Evolutionary conservation across 345 rosid species (phyloP), one percentile per base, ranked within the genome.

Genomic region (Gossypium rotundifolium): DNA sequence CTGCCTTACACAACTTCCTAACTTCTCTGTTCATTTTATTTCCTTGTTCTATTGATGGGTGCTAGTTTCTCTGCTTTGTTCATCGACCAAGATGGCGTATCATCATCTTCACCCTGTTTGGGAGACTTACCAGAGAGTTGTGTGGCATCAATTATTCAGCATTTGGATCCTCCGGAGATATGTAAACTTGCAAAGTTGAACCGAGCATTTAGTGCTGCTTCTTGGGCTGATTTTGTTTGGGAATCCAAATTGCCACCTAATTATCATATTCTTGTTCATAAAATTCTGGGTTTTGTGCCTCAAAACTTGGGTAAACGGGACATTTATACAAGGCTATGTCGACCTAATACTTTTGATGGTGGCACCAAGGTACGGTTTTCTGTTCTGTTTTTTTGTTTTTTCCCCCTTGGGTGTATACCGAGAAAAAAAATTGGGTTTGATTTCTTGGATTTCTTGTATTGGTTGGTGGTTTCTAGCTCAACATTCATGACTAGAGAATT

Each of bases 171-270:
- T 0, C 85, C 84, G 6, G 96, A 95, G 85, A 91, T 93, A 67
- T 90, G 94, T 65, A 87, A 85, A 79, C 78, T 93, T 76, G 90
- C 93, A 1, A 84, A 67, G 71, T 83, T 95, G 13, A 93, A 90
- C 79, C 83, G 86, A 23, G 93, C 98, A 45, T 95, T 90, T 78
- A 91, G 88, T 59, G 88, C 91, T 6, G 99, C 99, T 46, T 93
- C 98, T 0, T 87, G 89, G 91, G 99, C 98, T 66, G 98, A 91
- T 85, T 84, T 84, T 79, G 92, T 95, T 1, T 95, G 99, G 99
- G 96, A 93, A 75, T 85, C 96, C 11, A 95, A 95, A 63, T 77
- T 95, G 84, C 99, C 99, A 11, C 65, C 73, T 4, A 91, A 90
- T 82, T 91, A 93, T 75, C 74, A 18, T n/a, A 51, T 66, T 76